Base-by-base conservation (phyloP, 164 flowering plant genomes). In the Dillenia turbinata region DNA sequence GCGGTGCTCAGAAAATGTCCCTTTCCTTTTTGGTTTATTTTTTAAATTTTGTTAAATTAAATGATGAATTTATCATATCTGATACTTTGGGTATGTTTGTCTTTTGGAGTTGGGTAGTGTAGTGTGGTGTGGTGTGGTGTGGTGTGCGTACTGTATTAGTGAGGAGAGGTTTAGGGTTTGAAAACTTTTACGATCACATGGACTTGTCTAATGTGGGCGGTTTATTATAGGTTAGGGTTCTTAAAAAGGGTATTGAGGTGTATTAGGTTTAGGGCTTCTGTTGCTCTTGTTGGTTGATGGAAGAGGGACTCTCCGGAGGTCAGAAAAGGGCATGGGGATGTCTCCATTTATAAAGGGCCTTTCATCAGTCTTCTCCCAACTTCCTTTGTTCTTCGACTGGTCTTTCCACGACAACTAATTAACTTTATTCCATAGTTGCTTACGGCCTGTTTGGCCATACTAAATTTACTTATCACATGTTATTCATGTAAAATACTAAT, bases 1-100 rank as follows among this genome's bases (percentile, higher is more conserved):
- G 78, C 84, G 84, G 82, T 83, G 77, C 82, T 75, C 89, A 82
- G 89, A 84, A 73, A 12, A 68, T 82, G 89, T 84, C 77, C 69
- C 79, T 69, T 69, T 75, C 8, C 51, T 15, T 71, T 76, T 58
- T 63, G 72, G 24, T 57, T 66, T 58, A 54, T 2, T 54, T 44
- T 40, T 46, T 16, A 10, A 1, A 0, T 40, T 11, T 12, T 55
- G 33, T 26, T 49, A 17, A 15, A 22, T 17, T 63, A 54, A 44
- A 40, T 15, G 3, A 10, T n/a, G n/a, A 11, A 1, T 2, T 3
- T 16, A 45, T 43, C 46, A 12, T 47, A 33, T 33, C 40, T 33
- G 40, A 33, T 33, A 5, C 40, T 4, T 33, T 33, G 40, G 40
- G 40, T 6, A 7, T 33, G 40, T 4, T 40, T 17, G 24, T 45